These are phyloP conservation scores for Alisma plantagoaquatica DNA, from an alignment of 106 monocot genomes.

Conservation along the genomic window DNA sequence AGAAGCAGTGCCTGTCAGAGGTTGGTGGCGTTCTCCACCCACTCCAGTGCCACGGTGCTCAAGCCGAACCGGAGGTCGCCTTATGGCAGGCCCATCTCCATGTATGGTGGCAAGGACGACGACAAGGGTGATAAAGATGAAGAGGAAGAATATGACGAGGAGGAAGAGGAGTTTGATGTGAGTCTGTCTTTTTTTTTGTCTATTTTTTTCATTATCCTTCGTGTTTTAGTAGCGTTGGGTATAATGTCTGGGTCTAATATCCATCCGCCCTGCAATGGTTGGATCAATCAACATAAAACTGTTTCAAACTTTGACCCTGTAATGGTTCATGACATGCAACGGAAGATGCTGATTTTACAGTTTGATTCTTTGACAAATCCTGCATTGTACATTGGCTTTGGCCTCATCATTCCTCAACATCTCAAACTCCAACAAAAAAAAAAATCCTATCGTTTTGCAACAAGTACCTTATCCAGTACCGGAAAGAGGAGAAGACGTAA, in stretches of 20 bases:
- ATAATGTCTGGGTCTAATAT: no score
- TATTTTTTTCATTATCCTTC: no score
- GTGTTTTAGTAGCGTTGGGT: no score
- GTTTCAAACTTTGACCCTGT: no score
- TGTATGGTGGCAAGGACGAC: constrained; percentile 1
- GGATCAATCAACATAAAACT: no score
- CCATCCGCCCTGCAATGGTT: no score
- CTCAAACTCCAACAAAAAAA: no score
- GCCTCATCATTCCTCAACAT: no score
- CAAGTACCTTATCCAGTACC: no score
- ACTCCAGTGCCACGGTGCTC: constrained; percentile 19
- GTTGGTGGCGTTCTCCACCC: constrained; percentile 2
- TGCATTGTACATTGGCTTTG: background rate
- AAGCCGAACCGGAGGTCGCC: constrained; percentile 13
- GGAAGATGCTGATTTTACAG: background rate
- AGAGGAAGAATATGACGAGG: constrained; percentile 4
- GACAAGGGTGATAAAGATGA: constrained; percentile 13
- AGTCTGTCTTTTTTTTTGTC: constrained; percentile 1
- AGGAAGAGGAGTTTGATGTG: constrained; percentile 6
- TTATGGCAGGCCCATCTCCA: constrained; percentile 6
- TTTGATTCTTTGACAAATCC: background rate
- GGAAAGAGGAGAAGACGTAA: no score
- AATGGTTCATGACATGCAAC: background rate
- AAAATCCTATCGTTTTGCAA: no score
- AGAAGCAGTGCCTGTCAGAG: no score